Percentiles rank a stretch among this genome's conserved stretches.
phyloP scores from a whole-genome alignment of 83 land plant species.

The Picea mariana region DNA sequence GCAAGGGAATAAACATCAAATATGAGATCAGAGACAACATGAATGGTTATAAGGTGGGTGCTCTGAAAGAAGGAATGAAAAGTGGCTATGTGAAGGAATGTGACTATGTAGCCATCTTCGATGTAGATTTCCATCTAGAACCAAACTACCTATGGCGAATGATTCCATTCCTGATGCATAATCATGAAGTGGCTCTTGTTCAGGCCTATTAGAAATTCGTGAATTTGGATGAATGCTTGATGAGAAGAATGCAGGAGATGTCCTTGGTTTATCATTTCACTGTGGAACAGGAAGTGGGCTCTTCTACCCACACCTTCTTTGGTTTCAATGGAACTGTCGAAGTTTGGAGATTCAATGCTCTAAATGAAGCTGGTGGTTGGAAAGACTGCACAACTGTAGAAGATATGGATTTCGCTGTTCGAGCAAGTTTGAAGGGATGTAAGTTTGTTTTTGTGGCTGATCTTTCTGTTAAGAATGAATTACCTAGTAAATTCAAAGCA shows the following conservation, averaged over 20 bases:
- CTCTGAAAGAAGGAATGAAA: constrained; percentile 70
- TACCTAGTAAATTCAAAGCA: constrained; percentile 77
- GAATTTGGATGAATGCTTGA: no score
- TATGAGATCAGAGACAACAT: no score
- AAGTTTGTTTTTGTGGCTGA: constrained; percentile 52
- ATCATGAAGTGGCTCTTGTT: constrained; percentile 55
- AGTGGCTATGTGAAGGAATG: constrained; percentile 57
- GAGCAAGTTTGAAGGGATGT: constrained; percentile 68
- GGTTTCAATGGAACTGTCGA: constrained; percentile 43
- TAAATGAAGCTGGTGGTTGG: constrained; percentile 73
- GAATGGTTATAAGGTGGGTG: no score
- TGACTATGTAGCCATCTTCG: constrained; percentile 70
- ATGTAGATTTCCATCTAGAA: constrained; percentile 77
- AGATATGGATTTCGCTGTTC: constrained; percentile 74
- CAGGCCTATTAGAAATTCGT: constrained; percentile 75
- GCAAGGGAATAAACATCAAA: no score
- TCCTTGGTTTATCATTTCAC: no score
- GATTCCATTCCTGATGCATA: constrained; percentile 62
- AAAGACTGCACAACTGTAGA: constrained; percentile 72
- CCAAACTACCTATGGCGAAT: constrained; percentile 61
- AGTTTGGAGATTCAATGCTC: constrained; percentile 59
- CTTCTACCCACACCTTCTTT: no score
- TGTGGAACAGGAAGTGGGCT: no score
- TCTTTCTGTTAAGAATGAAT: constrained; percentile 61
- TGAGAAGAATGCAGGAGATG: no score